These are phyloP conservation scores for Tripterygium wilfordii DNA, from an alignment of 177 flowering plant species.

Conservation along the genomic window DNA sequence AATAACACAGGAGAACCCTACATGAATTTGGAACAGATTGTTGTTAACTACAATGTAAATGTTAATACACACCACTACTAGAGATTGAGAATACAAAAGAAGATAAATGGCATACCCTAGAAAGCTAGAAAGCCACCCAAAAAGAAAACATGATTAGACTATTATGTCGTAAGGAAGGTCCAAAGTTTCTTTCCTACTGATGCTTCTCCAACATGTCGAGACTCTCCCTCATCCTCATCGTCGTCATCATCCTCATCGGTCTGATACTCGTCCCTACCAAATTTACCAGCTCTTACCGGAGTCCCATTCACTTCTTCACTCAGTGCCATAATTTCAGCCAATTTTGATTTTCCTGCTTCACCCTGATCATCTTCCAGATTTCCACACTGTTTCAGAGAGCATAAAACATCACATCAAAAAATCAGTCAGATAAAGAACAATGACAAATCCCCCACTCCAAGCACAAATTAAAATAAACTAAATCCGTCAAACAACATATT, in stretches of 20 bases:
- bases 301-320: slow-evolving; percentile 57
- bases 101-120: too few species aligned
- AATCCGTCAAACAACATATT: too few species aligned
- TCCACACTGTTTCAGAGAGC: slow-evolving; percentile 19
- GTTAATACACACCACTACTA: slow-evolving; percentile 18
- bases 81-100: slow-evolving; percentile 10
- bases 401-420: background rate
- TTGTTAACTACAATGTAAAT: slow-evolving; percentile 11
- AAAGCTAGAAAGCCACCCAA: background rate
- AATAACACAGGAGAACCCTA: too few species aligned
- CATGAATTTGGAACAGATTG: too few species aligned
- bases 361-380: slow-evolving; percentile 11
- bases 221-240: slow-evolving; percentile 30
- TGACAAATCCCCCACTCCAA: too few species aligned
- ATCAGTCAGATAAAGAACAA: too few species aligned
- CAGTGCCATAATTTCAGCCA: slow-evolving; percentile 15
- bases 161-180: slow-evolving; percentile 59
- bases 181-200: slow-evolving; percentile 66
- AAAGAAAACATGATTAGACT: background rate
- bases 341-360: slow-evolving; percentile 6
- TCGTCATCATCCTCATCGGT: slow-evolving; percentile 21
- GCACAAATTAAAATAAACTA: too few species aligned
- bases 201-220: slow-evolving; percentile 46
- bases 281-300: slow-evolving; percentile 18
- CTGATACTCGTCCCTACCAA: slow-evolving; percentile 15